A percentile compares a stretch with the other conserved stretches of the same genome.
Conservation (phyloP, 768 basidiomycete species). For the Symmetrospora coprosmae region DNA sequence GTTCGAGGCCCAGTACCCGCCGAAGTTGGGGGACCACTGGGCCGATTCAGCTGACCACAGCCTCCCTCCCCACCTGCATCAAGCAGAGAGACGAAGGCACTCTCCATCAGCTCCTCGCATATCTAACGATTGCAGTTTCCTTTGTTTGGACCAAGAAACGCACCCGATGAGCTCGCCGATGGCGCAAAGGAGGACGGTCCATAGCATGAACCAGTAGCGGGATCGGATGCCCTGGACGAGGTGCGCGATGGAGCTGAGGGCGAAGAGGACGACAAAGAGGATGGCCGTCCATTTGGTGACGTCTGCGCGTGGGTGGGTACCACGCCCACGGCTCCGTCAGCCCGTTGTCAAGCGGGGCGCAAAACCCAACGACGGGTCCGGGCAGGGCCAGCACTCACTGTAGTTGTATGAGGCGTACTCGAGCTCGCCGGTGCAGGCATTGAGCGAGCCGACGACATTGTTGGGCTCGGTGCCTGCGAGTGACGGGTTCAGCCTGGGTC, state of each 20-base stretch:
- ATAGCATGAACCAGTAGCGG: not conserved
- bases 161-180: not conserved
- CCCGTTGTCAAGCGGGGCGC: constrained; percentile 15
- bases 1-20: constrained; percentile 11
- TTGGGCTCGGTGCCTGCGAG: not conserved
- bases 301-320: not conserved
- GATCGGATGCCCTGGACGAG: constrained; percentile 1
- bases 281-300: constrained; percentile 24
- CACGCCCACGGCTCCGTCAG: too few species aligned
- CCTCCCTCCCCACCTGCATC: constrained; percentile 2
- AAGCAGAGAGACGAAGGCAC: not conserved
- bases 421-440: not conserved
- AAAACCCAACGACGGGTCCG: too few species aligned
- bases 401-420: not conserved
- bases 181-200: not conserved
- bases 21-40: not conserved
- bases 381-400: not conserved
- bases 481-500: not conserved
- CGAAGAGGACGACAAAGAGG: constrained; percentile 24
- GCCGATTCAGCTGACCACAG: not conserved
- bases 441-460: not conserved
- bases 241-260: constrained; percentile 1
- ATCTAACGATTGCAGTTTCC: too few species aligned
- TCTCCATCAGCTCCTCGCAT: not conserved
- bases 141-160: too few species aligned